A percentile compares a stretch with the other conserved stretches of the same genome.
Evolutionary conservation across 371 early-diverging fungal genomes (phyloP).

Genomic region (Chytridiales sp.): DNA sequence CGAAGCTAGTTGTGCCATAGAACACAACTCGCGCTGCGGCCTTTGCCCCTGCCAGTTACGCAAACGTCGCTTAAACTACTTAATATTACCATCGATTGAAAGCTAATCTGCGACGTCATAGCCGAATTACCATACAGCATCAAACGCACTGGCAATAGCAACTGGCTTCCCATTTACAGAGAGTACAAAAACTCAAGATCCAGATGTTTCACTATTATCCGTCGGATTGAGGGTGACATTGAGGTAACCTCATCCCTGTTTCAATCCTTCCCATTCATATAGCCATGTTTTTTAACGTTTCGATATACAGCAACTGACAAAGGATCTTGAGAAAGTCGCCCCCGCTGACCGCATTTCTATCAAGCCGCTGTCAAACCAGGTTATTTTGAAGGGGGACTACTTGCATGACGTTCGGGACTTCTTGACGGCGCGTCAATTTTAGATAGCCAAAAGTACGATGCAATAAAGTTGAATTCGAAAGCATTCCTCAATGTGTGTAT

Average conservation of each 20-base stretch:
- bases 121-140: constrained; percentile 35
- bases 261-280: not conserved
- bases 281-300: not conserved
- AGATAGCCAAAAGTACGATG: no score
- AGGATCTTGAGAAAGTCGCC: constrained; percentile 28
- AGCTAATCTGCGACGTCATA: no score
- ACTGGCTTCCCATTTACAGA: constrained; percentile 43
- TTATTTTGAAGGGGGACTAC: constrained; percentile 42
- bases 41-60: no score
- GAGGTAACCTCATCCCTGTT: constrained; percentile 34
- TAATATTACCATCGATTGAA: no score
- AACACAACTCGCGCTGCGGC: no score
- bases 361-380: constrained; percentile 16
- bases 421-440: no score
- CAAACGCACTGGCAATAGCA: constrained; percentile 22
- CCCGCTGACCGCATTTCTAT: constrained; percentile 22
- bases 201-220: constrained; percentile 54
- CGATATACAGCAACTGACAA: constrained; percentile 28
- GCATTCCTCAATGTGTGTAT: no score
- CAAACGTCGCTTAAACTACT: no score
- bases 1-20: no score
- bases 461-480: no score
- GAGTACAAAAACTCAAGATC: constrained; percentile 19
- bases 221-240: constrained; percentile 72
- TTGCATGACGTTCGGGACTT: constrained; percentile 33